Evolutionary conservation across 306 rosid species (phyloP).

Genomic region (Sicyos baderoa): DNA sequence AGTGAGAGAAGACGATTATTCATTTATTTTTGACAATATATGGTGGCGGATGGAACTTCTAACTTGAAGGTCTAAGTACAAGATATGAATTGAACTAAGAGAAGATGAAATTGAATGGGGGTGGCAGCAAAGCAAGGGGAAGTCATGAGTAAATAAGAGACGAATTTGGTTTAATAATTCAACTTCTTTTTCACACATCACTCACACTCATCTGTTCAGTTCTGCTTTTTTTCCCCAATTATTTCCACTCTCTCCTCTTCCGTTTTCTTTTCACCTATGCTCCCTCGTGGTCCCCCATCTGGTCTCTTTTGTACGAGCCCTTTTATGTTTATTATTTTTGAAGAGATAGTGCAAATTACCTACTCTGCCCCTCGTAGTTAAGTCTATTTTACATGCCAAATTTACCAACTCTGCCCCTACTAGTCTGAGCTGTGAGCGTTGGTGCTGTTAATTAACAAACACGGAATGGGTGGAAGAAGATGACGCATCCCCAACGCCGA

Average conservation of each 20-base stretch:
- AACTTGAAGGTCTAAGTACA: no score
- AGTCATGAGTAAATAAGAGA: slow-evolving; percentile 10
- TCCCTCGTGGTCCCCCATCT: slow-evolving; percentile 1
- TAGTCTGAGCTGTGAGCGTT: background rate
- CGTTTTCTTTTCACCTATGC: slow-evolving; percentile 1
- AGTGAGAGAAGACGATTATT: no score
- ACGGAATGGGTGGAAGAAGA: background rate
- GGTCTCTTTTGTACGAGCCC: background rate
- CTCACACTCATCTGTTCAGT: background rate
- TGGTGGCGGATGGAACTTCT: no score
- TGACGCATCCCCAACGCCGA: no score
- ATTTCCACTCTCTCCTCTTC: background rate
- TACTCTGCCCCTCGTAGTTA: background rate
- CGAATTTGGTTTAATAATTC: slow-evolving; percentile 9
- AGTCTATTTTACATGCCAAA: background rate
- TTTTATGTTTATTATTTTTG: background rate
- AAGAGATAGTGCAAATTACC: background rate
- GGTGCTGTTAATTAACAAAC: slow-evolving; percentile 17
- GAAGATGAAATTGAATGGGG: background rate
- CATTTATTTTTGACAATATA: no score
- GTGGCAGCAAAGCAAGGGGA: background rate
- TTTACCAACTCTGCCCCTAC: slow-evolving; percentile 11
- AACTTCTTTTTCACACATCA: background rate
- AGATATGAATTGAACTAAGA: background rate
- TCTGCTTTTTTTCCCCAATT: background rate